Conservation (phyloP, 345 rosid species). For the Dipteronia sinensis region DNA sequence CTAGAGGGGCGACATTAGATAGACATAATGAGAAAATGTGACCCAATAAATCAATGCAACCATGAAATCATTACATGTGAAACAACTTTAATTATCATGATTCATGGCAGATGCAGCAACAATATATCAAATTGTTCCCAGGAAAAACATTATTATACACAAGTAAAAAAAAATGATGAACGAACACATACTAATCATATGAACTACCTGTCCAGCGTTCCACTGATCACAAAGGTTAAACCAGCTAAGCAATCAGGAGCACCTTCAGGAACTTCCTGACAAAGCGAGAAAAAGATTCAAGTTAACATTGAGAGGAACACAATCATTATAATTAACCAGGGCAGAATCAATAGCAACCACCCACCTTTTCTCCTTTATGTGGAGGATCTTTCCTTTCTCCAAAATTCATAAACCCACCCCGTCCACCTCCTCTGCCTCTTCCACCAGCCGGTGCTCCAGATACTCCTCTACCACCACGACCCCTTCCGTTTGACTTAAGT, state of each 20-base stretch:
- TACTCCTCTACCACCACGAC: conserved; percentile 80
- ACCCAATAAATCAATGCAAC: neutral
- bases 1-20: neutral
- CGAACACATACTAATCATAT: conserved; percentile 14
- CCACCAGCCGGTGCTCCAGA: conserved; percentile 63
- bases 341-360: conserved; percentile 1
- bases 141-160: neutral
- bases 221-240: conserved; percentile 92
- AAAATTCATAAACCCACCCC: conserved; percentile 90
- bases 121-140: neutral
- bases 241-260: conserved; percentile 84
- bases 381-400: conserved; percentile 99
- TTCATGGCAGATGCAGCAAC: neutral
- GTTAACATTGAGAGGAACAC: conserved; percentile 15
- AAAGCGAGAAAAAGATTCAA: conserved; percentile 25
- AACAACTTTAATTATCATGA: neutral
- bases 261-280: conserved; percentile 99
- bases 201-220: conserved; percentile 95
- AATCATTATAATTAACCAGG: neutral
- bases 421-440: conserved; percentile 92
- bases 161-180: conserved; percentile 11
- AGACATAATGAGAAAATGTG: conserved; percentile 4
- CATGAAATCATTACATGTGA: conserved; percentile 11
- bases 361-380: conserved; percentile 98
- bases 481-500: conserved; percentile 71